These are phyloP conservation scores for Sugiyamaella pinicola DNA, from an alignment of 1,139 yeast species.

Conservation along the genomic window DNA sequence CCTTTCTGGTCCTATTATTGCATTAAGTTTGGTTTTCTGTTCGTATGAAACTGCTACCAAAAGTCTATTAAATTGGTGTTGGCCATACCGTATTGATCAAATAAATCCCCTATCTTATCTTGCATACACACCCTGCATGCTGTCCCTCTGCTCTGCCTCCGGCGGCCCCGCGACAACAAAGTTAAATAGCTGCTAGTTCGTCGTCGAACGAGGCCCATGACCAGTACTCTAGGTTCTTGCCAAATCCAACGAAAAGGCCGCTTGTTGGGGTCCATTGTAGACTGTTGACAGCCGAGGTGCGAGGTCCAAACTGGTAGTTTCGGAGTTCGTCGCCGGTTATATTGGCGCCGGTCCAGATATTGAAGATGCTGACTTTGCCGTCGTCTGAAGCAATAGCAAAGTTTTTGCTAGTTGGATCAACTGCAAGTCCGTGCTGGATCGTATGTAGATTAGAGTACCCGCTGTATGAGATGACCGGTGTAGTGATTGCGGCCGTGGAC, in stretches of 20 bases:
- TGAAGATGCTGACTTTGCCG: slow-evolving; percentile 15
- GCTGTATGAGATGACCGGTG: slow-evolving; percentile 12
- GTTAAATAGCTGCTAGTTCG: background rate
- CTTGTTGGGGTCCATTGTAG: slow-evolving; percentile 20
- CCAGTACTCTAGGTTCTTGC: slow-evolving; percentile 18
- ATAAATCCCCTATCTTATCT: background rate
- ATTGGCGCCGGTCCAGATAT: slow-evolving; percentile 18
- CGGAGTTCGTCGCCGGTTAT: slow-evolving; percentile 11
- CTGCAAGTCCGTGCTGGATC: slow-evolving; percentile 20
- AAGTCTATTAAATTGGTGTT: background rate
- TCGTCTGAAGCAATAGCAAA: slow-evolving; percentile 20
- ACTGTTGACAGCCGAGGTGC: slow-evolving; percentile 5
- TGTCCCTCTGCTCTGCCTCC: background rate
- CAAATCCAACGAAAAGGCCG: slow-evolving; percentile 16
- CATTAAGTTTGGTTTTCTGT: background rate
- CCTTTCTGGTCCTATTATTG: background rate
- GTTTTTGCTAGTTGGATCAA: slow-evolving; percentile 7
- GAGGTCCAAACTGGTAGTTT: slow-evolving; percentile 1
- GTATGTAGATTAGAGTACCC: slow-evolving; percentile 20
- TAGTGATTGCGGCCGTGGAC: slow-evolving; percentile 1
- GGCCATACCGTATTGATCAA: too few relatives aligned
- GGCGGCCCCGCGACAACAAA: background rate
- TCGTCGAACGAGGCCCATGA: slow-evolving; percentile 11
- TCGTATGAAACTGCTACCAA: too few relatives aligned
- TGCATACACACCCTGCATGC: too few relatives aligned